Conservation (phyloP, 1,139 yeast species). For the Taphrina deformans region DNA sequence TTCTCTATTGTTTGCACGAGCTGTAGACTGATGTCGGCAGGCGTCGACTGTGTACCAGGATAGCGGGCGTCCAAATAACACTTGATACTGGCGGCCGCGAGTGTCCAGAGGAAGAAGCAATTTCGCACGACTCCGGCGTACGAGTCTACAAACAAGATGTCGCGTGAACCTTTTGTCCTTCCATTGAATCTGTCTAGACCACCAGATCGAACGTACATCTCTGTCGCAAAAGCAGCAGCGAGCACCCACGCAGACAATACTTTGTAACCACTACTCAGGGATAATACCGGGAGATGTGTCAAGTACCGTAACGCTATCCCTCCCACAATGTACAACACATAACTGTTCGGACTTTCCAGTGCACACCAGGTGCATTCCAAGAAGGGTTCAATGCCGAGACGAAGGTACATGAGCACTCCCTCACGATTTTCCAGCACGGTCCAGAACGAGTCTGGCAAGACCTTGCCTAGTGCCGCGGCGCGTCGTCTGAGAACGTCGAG, state of each 20-base stretch:
- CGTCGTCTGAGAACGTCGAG: constrained; percentile 7
- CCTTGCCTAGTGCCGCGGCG: background rate
- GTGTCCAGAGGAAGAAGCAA: constrained; percentile 16
- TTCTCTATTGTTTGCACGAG: constrained; percentile 20
- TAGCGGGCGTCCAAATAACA: constrained; percentile 15
- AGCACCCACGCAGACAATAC: background rate
- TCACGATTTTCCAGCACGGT: background rate
- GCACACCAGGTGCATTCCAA: constrained; percentile 21
- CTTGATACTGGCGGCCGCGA: background rate
- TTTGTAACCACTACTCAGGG: background rate
- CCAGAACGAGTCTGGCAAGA: constrained; percentile 4
- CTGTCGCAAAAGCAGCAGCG: constrained; percentile 2
- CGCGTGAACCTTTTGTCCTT: background rate
- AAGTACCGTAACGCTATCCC: constrained; percentile 8
- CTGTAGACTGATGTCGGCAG: background rate
- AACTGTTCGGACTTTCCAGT: constrained; percentile 3
- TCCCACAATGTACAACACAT: constrained; percentile 3
- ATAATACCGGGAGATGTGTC: background rate
- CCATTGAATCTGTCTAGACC: constrained; percentile 21
- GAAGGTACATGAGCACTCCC: constrained; percentile 5
- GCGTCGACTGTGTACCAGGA: background rate
- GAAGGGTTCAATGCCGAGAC: constrained; percentile 13
- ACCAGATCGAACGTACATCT: constrained; percentile 12
- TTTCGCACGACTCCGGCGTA: constrained; percentile 2
- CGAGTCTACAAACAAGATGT: constrained; percentile 6